Conservation (phyloP, 148 eudicot species). For the Persicaria tinctoria region DNA sequence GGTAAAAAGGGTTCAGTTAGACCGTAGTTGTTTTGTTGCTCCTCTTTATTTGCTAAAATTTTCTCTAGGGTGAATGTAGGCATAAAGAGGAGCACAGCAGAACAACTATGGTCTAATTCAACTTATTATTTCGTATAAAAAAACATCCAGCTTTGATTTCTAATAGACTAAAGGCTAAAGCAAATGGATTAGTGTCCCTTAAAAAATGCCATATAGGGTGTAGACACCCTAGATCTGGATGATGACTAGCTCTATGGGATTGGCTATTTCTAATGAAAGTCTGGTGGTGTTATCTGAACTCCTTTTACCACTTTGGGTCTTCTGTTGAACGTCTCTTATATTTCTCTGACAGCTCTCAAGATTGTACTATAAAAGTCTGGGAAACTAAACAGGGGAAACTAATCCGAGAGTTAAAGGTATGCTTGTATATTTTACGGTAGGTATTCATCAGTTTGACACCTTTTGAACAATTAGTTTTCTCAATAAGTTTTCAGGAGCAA, state of each 20-base stretch:
- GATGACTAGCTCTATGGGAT: neutral
- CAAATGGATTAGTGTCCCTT: neutral
- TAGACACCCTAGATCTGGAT: neutral
- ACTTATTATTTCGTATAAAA: no score
- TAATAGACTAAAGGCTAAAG: neutral
- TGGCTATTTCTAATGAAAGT: neutral
- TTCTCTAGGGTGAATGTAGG: no score
- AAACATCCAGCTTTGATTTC: neutral
- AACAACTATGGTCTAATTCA: no score
- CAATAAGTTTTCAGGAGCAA: neutral
- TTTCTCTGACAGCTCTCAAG: constrained; percentile 67
- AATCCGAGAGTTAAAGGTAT: constrained; percentile 86
- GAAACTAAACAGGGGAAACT: constrained; percentile 83
- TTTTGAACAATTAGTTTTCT: neutral
- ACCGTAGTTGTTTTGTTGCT: neutral
- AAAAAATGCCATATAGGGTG: neutral
- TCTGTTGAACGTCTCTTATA: constrained; percentile 15
- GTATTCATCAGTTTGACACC: neutral
- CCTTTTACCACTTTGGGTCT: neutral
- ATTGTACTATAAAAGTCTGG: constrained; percentile 94
- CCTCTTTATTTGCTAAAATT: neutral
- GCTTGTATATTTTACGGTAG: neutral
- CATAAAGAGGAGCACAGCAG: no score
- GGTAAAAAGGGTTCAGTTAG: no score
- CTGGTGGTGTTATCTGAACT: neutral